These are phyloP conservation scores for Ganoderma meredithae DNA, from an alignment of 1,284 basidiomycete species.

Conservation along the genomic window DNA sequence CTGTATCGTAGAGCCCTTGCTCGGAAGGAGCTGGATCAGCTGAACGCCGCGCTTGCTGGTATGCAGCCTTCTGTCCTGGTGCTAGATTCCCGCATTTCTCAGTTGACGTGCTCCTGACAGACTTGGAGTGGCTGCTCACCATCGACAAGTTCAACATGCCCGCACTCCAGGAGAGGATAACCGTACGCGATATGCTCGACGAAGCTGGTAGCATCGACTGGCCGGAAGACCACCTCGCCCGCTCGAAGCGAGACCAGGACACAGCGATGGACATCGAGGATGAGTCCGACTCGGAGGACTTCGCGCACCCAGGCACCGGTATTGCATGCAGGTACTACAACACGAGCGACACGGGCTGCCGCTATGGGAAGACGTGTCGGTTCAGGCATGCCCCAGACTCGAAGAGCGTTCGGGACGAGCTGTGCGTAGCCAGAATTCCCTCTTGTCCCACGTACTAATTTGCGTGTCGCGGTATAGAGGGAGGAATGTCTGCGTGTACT, in stretches of 20 bases:
- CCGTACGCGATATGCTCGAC: background rate
- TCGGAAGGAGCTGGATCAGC: constrained; percentile 45
- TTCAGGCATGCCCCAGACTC: constrained; percentile 60
- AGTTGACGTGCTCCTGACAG: constrained; percentile 31
- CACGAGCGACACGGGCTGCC: constrained; percentile 48
- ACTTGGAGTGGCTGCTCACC: constrained; percentile 47
- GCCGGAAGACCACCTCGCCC: background rate
- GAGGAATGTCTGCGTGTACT: constrained; percentile 49
- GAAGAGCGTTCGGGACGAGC: constrained; percentile 56
- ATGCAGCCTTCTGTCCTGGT: constrained; percentile 1
- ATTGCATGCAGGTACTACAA: constrained; percentile 62
- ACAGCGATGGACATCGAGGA: constrained; percentile 40
- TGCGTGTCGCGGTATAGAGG: constrained; percentile 35
- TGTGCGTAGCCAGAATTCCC: constrained; percentile 47
- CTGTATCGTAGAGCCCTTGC: constrained; percentile 53
- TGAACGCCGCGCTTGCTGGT: constrained; percentile 49
- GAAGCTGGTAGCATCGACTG: background rate
- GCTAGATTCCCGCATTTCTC: too few species aligned
- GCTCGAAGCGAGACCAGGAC: constrained; percentile 34
- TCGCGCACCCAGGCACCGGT: constrained; percentile 54
- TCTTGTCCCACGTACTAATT: background rate
- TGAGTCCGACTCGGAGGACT: constrained; percentile 57
- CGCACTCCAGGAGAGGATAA: constrained; percentile 42
- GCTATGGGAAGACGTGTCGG: constrained; percentile 46
- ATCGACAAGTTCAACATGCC: constrained; percentile 43